Evolutionary conservation across 1,284 basidiomycete genomes (phyloP), one percentile per base, ranked within the genome.

Genomic region (Cutaneotrichosporon dermatis): DNA sequence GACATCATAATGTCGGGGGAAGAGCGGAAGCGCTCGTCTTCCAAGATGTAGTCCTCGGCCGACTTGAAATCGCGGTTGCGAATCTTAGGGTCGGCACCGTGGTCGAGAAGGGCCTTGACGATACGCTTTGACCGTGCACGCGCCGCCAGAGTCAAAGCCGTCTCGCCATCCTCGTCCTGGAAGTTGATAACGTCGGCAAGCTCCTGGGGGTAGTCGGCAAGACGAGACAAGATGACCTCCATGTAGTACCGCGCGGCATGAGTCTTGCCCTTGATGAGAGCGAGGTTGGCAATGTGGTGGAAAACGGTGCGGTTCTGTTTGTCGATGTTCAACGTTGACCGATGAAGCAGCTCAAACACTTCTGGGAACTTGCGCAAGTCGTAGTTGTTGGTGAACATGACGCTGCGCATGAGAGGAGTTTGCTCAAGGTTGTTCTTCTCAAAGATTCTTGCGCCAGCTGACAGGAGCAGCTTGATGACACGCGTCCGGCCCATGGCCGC

Each of bases 361-460:
- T 99, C 95, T 2, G 93, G 92, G 71, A 99, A 99, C 78, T 99
- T 99, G 70, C 96, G 90, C 56, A 99, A 88, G 78, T 99, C 96
- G 75, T 99, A 99, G 78, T 99, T 99, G 80, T 99, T 99, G 61
- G 92, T 92, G 77, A 99, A 99, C 96, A 99, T 99, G 72, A 98
- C 96, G 66, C 88, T 90, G 25, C 96, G 90, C 96, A 99, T 99
- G 56, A 99, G 81, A 0, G 96, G 89, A 9, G 96, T 99, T 77
- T 99, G 96, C 34, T 96, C 96, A 25, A 92, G 86, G 75, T 90
- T 90, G 81, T 99, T 99, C 68, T 95, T 92, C 68, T 91, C 89
- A 82, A 97, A 99, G 66, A 98, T 92, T 75, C 97, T 92, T 10
- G 95, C 95, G 35, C 95, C 94, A 2, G 94, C 90, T 0, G 91